These are phyloP conservation scores for Schoenoplectus tabernaemontani DNA, from an alignment of 202 grass and related monocot species.

Conservation along the genomic window DNA sequence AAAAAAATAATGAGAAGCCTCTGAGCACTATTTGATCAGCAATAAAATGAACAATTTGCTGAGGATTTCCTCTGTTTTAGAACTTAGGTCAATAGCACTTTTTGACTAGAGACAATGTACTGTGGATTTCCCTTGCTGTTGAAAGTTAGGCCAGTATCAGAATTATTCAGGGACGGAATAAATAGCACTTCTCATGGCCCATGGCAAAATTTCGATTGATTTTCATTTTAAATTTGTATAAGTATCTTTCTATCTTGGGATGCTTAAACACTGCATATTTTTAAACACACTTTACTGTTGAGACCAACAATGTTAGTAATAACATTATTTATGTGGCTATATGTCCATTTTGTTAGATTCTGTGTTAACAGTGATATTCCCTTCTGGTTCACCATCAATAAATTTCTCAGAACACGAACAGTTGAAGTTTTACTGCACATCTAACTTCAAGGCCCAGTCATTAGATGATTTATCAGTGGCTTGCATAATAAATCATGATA, in stretches of 20 bases:
- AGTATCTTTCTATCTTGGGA: background rate
- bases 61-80: background rate
- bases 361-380: background rate
- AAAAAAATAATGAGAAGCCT: constrained; percentile 29
- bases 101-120: background rate
- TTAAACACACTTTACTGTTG: background rate
- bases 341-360: background rate
- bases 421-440: background rate
- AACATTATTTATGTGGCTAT: background rate
- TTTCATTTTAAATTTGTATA: background rate
- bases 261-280: background rate
- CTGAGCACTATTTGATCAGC: background rate
- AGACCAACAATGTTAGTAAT: background rate
- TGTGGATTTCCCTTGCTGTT: background rate
- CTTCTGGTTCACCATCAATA: too few relatives aligned
- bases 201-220: background rate
- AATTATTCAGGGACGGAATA: background rate
- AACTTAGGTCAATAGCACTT: background rate
- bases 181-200: background rate
- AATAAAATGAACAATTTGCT: background rate
- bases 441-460: background rate
- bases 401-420: background rate
- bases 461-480: background rate
- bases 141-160: background rate
- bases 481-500: background rate